These are phyloP conservation scores for Aurinia saxatilis DNA, from an alignment of 345 rosid species.

Conservation along the genomic window DNA sequence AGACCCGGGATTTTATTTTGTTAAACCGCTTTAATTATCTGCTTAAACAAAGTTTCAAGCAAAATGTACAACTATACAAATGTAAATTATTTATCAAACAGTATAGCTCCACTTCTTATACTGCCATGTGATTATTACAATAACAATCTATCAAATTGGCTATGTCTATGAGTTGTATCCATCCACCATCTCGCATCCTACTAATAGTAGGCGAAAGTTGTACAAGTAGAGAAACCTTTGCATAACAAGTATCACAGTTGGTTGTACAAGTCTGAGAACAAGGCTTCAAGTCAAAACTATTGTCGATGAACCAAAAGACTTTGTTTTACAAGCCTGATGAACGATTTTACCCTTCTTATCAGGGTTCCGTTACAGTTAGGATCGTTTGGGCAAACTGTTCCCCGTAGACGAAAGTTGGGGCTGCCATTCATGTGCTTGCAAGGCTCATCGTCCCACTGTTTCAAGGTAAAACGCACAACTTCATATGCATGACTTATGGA, in stretches of 20 bases:
- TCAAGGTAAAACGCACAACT: conserved; percentile 14
- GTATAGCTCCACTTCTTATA: too few species aligned
- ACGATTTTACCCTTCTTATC: conserved; percentile 54
- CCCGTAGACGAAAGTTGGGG: conserved; percentile 55
- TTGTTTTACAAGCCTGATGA: neutral
- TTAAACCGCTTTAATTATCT: too few species aligned
- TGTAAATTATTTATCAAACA: too few species aligned
- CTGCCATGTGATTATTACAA: too few species aligned
- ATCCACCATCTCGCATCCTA: too few species aligned
- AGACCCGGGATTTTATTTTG: too few species aligned
- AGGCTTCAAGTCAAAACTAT: neutral
- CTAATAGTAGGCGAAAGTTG: too few species aligned
- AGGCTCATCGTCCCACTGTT: conserved; percentile 92
- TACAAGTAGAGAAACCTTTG: too few species aligned
- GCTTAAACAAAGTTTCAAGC: too few species aligned
- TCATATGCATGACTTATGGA: neutral
- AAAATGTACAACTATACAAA: too few species aligned
- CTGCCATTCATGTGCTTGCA: conserved; percentile 75
- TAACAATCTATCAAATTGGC: too few species aligned
- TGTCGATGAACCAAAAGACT: neutral
- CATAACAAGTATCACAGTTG: conserved; percentile 85
- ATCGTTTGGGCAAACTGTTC: conserved; percentile 94
- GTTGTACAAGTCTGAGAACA: conserved; percentile 59
- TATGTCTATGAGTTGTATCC: too few species aligned
- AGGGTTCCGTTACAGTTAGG: conserved; percentile 88